These are phyloP conservation scores for Corylus heterophylla DNA, from an alignment of 306 rosid genomes.

Conservation along the genomic window DNA sequence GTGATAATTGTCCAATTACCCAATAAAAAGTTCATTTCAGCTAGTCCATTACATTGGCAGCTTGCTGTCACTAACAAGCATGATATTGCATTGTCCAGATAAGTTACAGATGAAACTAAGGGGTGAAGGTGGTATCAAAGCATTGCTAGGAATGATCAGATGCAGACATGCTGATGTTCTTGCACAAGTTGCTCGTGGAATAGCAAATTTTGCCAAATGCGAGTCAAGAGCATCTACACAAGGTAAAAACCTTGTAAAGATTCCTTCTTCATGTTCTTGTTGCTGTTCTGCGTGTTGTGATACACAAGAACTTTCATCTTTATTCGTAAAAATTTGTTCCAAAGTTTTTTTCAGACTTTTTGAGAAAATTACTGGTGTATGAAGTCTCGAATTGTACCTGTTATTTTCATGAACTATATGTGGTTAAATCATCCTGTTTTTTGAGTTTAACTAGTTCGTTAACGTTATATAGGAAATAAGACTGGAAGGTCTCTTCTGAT, in stretches of 20 bases:
- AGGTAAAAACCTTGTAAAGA: slow-evolving; percentile 47
- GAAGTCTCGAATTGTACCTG: background rate
- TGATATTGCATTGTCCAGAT: slow-evolving; percentile 45
- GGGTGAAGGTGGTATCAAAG: slow-evolving; percentile 85
- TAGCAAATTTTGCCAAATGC: slow-evolving; percentile 92
- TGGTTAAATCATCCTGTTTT: background rate
- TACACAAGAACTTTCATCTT: background rate
- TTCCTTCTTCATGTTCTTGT: slow-evolving; percentile 11
- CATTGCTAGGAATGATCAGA: slow-evolving; percentile 94
- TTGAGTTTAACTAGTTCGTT: slow-evolving; percentile 20
- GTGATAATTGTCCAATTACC: slow-evolving; percentile 16
- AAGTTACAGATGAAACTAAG: slow-evolving; percentile 80
- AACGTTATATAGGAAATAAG: slow-evolving; percentile 63
- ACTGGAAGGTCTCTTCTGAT: slow-evolving; percentile 81
- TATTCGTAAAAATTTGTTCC: slow-evolving; percentile 20
- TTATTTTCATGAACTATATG: background rate
- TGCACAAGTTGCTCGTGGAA: slow-evolving; percentile 99
- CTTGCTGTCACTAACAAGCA: slow-evolving; percentile 27
- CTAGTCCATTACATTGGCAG: background rate
- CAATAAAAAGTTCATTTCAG: background rate
- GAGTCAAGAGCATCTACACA: slow-evolving; percentile 93
- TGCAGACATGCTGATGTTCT: slow-evolving; percentile 96
- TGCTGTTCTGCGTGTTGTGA: background rate
- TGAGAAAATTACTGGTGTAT: background rate
- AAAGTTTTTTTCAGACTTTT: slow-evolving; percentile 9